Percentiles rank a stretch among this genome's conserved stretches.
Evolutionary conservation across 345 rosid species (phyloP).

Genomic region (Viola odorata): DNA sequence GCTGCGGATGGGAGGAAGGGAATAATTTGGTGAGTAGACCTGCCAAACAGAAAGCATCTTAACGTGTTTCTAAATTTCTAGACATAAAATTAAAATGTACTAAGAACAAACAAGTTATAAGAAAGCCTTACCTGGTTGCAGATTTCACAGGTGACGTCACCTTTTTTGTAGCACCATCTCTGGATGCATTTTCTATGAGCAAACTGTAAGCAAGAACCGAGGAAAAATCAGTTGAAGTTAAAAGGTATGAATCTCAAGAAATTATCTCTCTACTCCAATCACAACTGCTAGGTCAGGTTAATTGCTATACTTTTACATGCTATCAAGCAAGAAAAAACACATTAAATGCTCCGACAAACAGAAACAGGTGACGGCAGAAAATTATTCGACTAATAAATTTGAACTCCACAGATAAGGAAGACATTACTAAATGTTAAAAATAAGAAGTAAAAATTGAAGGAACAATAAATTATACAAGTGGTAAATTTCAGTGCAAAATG

Average conservation of each 20-base stretch:
- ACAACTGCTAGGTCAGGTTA: background rate
- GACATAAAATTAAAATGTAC: background rate
- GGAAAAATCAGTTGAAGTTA: slow-evolving; percentile 7
- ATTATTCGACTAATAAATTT: too few species aligned
- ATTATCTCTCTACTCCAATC: background rate
- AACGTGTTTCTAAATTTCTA: background rate
- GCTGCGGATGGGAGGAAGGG: slow-evolving; percentile 38
- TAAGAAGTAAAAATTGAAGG: too few species aligned
- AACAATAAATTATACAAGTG: too few species aligned
- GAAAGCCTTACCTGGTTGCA: slow-evolving; percentile 43
- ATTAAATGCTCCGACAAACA: too few species aligned
- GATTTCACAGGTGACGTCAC: slow-evolving; percentile 58
- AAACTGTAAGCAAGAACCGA: slow-evolving; percentile 31
- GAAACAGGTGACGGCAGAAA: background rate
- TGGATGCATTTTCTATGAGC: slow-evolving; percentile 71
- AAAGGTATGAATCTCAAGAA: too few species aligned
- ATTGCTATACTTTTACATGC: background rate
- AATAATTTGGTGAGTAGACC: slow-evolving; percentile 63
- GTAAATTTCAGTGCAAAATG: too few species aligned
- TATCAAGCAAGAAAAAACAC: background rate
- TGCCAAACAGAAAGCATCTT: slow-evolving; percentile 15
- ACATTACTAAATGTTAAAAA: too few species aligned
- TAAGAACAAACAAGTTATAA: background rate
- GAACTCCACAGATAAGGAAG: too few species aligned
- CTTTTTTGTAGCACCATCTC: slow-evolving; percentile 70